Conservation (phyloP, 352 stramenopile genomes). For the Globisporangium parvum region DNA sequence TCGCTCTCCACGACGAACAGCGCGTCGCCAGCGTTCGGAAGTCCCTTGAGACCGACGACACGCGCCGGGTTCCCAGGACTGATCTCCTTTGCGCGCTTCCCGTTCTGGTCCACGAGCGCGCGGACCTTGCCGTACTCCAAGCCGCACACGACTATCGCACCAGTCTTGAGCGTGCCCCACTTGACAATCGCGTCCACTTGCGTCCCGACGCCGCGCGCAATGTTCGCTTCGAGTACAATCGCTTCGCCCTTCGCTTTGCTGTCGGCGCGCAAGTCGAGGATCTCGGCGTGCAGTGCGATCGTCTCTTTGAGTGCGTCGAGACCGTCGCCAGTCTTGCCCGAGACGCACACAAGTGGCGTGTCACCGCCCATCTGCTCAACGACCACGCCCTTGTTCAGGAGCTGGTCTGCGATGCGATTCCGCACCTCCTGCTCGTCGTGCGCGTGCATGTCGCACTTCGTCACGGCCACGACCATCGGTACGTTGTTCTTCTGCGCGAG, state of each 20-base stretch:
- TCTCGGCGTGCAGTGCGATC: conserved; percentile 94
- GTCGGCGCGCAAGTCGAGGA: conserved; percentile 95
- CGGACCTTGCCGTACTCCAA: conserved; percentile 93
- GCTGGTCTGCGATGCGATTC: conserved; percentile 72
- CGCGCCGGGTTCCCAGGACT: conserved; percentile 89
- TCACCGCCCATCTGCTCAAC: conserved; percentile 93
- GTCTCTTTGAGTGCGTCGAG: conserved; percentile 97
- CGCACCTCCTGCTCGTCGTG: conserved; percentile 65
- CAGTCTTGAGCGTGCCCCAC: conserved; percentile 94
- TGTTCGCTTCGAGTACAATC: conserved; percentile 94
- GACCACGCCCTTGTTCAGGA: conserved; percentile 92
- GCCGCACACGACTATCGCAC: conserved; percentile 94
- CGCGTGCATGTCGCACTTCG: conserved; percentile 94
- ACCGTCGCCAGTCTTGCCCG: conserved; percentile 91
- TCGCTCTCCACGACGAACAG: conserved; percentile 70
- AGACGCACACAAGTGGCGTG: conserved; percentile 93
- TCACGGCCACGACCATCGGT: conserved; percentile 96
- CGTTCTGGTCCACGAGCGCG: conserved; percentile 54
- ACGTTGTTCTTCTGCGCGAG: conserved; percentile 94
- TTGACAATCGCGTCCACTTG: conserved; percentile 96
- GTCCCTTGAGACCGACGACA: conserved; percentile 79
- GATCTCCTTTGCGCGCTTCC: conserved; percentile 87
- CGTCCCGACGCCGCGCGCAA: conserved; percentile 92
- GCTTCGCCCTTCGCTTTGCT: conserved; percentile 84
- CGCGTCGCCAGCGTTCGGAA: conserved; percentile 72